Evolutionary conservation across 2,329 filamentous ascomycete species (phyloP), one percentile per base, ranked within the genome.

Genomic region (Botrytis aclada): DNA sequence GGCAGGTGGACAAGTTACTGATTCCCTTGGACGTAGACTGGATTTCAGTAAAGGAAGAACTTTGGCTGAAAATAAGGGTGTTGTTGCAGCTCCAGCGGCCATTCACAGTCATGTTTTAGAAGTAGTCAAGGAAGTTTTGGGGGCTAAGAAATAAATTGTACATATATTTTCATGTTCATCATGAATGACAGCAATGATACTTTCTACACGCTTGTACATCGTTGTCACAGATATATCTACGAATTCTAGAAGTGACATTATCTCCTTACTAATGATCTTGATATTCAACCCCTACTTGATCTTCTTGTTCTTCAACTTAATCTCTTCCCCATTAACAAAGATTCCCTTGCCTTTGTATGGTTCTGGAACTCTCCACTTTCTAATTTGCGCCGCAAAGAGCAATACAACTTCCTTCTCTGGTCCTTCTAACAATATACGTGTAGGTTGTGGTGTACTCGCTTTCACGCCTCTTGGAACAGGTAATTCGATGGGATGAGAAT

Each of bases 321-420:
- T 98, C 43, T 94, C 98, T 87, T 99, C 94, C 76, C 95, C 94
- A 81, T 98, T 97, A 79, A 99, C 91, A 82, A 98, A 99, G 79
- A 99, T 97, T 79, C 96, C 96, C 89, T 99, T 98, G 77, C 96
- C 96, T 89, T 99, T 99, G 84, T 99, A 99, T 77, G 96, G 96
- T 85, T 99, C 96, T 43, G 96, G 96, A 76, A 88, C 88, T 81
- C 96, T 91, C 95, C 95, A 98, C 83, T 86, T 88, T 78, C 94
- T 88, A 77, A 99, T 97, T 78, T 91, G 86, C 0, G 96, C 96
- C 29, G 96, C 96, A 83, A 98, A 98, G 73, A 92, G 90, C 87
- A 94, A 96, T 76, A 99, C 90, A 66, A 91, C 88, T 83, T 97
- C 91, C 81, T 94, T 94, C 81, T 98, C 89, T 70, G 91, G 87